phyloP scores from a whole-genome alignment of 1,139 yeast genomes.

The Lipomyces yarrowii region DNA sequence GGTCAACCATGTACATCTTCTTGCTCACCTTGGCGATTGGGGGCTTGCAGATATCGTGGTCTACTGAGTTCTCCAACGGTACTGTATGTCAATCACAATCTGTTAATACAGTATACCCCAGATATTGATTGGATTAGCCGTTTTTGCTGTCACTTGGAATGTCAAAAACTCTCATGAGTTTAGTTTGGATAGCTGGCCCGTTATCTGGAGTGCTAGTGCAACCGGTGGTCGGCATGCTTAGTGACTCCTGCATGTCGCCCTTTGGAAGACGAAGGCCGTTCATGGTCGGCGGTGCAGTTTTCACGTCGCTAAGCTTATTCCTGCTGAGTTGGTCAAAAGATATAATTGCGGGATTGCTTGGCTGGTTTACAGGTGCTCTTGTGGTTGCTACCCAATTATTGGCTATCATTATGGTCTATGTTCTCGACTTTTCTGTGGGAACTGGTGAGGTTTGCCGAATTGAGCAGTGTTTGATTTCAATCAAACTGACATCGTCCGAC shows the following conservation, averaged over 20 bases:
- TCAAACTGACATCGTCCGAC: constrained; percentile 39
- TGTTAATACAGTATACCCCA: not conserved
- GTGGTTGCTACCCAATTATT: constrained; percentile 44
- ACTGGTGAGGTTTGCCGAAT: constrained; percentile 33
- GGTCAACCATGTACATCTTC: constrained; percentile 50
- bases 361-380: constrained; percentile 34
- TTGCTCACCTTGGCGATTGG: constrained; percentile 53
- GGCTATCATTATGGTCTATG: constrained; percentile 55
- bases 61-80: constrained; percentile 57
- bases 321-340: constrained; percentile 53
- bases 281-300: constrained; percentile 54
- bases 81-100: constrained; percentile 31
- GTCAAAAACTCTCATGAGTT: constrained; percentile 54
- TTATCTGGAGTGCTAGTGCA: constrained; percentile 61
- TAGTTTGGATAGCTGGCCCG: constrained; percentile 68
- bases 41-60: constrained; percentile 57
- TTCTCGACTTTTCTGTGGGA: constrained; percentile 59
- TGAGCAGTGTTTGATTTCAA: constrained; percentile 32
- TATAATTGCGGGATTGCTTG: constrained; percentile 39
- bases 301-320: constrained; percentile 50
- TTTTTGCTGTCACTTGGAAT: constrained; percentile 55
- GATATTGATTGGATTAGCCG: constrained; percentile 38
- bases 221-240: constrained; percentile 58
- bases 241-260: constrained; percentile 51
- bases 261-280: constrained; percentile 60